phyloP scores from a whole-genome alignment of 495 filamentous ascomycete species.

The Clohesyomyces aquaticus region DNA sequence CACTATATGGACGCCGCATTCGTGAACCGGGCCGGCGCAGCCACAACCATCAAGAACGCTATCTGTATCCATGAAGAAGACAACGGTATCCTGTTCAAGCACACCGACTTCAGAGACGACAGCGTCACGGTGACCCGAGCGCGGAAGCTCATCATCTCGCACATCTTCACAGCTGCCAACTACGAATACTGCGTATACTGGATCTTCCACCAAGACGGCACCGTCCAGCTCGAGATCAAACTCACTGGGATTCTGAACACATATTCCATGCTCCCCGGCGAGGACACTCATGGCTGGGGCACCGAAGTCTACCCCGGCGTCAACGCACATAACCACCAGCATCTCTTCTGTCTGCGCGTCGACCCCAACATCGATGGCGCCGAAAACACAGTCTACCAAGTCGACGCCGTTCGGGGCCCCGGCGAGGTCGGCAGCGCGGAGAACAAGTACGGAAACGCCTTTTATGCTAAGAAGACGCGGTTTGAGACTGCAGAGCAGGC shows the following conservation, averaged over 20 bases:
- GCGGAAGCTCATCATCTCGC: slow-evolving; percentile 85
- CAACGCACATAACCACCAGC: slow-evolving; percentile 88
- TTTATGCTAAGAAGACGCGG: slow-evolving; percentile 86
- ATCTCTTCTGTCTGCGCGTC: slow-evolving; percentile 89
- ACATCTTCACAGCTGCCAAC: slow-evolving; percentile 95
- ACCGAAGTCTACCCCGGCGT: slow-evolving; percentile 91
- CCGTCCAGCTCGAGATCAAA: slow-evolving; percentile 92
- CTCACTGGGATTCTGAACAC: slow-evolving; percentile 96
- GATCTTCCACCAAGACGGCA: slow-evolving; percentile 93
- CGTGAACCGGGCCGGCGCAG: slow-evolving; percentile 76
- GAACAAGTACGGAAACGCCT: slow-evolving; percentile 93
- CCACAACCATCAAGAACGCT: slow-evolving; percentile 86
- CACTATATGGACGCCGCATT: slow-evolving; percentile 89
- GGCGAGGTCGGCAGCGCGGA: slow-evolving; percentile 77
- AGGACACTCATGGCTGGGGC: slow-evolving; percentile 87
- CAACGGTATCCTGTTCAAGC: slow-evolving; percentile 91
- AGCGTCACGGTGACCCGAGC: slow-evolving; percentile 84
- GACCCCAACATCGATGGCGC: slow-evolving; percentile 90
- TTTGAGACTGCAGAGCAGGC: slow-evolving; percentile 72
- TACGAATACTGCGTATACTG: slow-evolving; percentile 97
- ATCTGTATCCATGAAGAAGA: slow-evolving; percentile 99
- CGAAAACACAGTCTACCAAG: slow-evolving; percentile 82
- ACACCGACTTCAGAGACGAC: slow-evolving; percentile 92
- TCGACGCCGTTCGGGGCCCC: slow-evolving; percentile 67
- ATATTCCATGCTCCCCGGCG: slow-evolving; percentile 79